Evolutionary conservation across 768 basidiomycete species (phyloP), one percentile per base, ranked within the genome.

Genomic region (Kockovaella imperatae): DNA sequence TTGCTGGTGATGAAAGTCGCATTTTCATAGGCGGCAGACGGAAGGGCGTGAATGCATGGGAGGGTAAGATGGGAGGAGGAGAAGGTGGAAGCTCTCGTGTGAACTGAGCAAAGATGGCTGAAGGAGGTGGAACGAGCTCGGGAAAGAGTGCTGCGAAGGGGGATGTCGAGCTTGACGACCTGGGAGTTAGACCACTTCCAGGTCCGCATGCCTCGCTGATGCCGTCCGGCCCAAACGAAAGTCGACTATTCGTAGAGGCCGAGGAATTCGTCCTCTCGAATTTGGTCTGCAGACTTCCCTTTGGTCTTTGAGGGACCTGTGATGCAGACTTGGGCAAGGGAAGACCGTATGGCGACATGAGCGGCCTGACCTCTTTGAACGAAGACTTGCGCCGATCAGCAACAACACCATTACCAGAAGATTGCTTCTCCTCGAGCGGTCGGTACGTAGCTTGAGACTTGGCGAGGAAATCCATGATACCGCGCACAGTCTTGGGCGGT

Each of bases 251-350:
- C 4, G 52, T 39, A 0, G 61, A 60, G 1, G 53, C 47, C 0
- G 59, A 52, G n/a, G 64, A 66, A 36, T 56, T 59, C 17, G 55
- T 62, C 42, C 61, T 44, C 40, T 66, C 60, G 34, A 62, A 66
- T 46, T 66, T 66, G 44, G 60, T 66, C 5, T 46, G 53, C 3
- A 66, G 58, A 58, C 5, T 31, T 40, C 23, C 45, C 44, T 42
- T 53, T 57, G 7, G 51, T 49, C 25, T 51, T 50, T 24, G 41
- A 23, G 13, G 40, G 1, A 29, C 17, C 7, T 24, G 32, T 25
- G 36, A 20, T 13, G 38, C 20, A 1, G 44, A 47, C 18, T 40
- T 49, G 15, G 59, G 56, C 1, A 54, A 38, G 13, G 61, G 64
- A 21, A 63, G 48, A 17, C 59, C 59, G 35, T 67, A 63, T 11